Percentiles rank a stretch among this genome's conserved stretches.
phyloP scores from a whole-genome alignment of 345 rosid species.

The Cardamine resedifolia region DNA sequence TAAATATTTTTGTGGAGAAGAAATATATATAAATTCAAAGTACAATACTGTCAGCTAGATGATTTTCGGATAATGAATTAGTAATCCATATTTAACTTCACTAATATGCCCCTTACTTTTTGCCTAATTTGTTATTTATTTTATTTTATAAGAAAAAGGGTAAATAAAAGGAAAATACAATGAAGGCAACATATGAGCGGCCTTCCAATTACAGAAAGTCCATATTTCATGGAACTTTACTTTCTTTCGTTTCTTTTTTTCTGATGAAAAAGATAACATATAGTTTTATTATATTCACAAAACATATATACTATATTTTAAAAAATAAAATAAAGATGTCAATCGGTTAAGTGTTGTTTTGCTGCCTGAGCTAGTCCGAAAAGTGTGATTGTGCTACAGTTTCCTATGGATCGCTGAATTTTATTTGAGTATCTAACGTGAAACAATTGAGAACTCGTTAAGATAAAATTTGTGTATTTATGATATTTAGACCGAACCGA shows the following conservation, averaged over 20 bases:
- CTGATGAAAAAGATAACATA: not conserved
- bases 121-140: constrained; percentile 1
- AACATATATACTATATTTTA: too few relatives aligned
- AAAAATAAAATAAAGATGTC: not conserved
- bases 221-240: constrained; percentile 31
- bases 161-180: constrained; percentile 28
- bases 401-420: not conserved
- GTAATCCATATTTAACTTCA: constrained; percentile 11
- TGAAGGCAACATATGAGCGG: constrained; percentile 19
- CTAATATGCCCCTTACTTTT: constrained; percentile 9
- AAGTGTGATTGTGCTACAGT: not conserved
- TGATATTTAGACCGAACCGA: too few relatives aligned
- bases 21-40: not conserved
- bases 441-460: too few relatives aligned
- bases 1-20: constrained; percentile 16
- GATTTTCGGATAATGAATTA: constrained; percentile 17
- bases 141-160: not conserved
- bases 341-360: not conserved
- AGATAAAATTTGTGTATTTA: too few relatives aligned
- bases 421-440: not conserved
- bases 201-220: constrained; percentile 41
- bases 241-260: not conserved
- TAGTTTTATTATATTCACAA: not conserved
- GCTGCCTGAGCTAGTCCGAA: not conserved
- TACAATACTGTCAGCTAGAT: not conserved